Percentiles rank a stretch among this genome's conserved stretches.
Evolutionary conservation across 2,329 filamentous ascomycete genomes (phyloP).

Genomic region (Coniochaeta prunicola): DNA sequence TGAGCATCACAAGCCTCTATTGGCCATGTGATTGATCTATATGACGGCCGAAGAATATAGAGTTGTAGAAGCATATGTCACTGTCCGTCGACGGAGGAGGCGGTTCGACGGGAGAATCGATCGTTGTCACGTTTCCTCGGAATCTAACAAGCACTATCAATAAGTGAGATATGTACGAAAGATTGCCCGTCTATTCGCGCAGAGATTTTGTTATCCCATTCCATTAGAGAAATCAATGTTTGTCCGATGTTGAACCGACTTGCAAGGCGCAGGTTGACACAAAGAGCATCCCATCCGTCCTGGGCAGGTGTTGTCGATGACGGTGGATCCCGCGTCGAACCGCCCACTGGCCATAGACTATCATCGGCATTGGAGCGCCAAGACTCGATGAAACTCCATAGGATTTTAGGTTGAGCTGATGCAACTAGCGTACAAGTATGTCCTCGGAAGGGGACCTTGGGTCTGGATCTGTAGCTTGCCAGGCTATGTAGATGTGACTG

Average conservation of each 20-base stretch:
- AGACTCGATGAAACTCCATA: background rate
- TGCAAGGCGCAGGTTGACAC: too few relatives aligned
- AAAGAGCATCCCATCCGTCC: too few relatives aligned
- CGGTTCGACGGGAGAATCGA: background rate
- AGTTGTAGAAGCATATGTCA: background rate
- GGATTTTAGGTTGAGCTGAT: background rate
- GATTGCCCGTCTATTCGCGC: background rate
- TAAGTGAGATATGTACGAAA: background rate
- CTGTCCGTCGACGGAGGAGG: background rate
- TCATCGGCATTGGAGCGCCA: background rate
- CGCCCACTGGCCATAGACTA: background rate
- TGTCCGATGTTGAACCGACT: too few relatives aligned
- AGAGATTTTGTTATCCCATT: background rate
- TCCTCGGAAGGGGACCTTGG: background rate
- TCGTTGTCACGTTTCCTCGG: background rate
- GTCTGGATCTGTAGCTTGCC: background rate
- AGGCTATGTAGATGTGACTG: background rate
- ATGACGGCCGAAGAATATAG: background rate
- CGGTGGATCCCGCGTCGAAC: background rate
- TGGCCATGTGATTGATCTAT: background rate
- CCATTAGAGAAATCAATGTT: background rate
- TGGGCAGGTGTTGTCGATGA: background rate
- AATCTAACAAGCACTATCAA: background rate
- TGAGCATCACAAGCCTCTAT: background rate
- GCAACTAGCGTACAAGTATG: background rate